These are phyloP conservation scores for Chytridiales sp. DNA, from an alignment of 371 early-diverging fungal genomes.

Conservation along the genomic window DNA sequence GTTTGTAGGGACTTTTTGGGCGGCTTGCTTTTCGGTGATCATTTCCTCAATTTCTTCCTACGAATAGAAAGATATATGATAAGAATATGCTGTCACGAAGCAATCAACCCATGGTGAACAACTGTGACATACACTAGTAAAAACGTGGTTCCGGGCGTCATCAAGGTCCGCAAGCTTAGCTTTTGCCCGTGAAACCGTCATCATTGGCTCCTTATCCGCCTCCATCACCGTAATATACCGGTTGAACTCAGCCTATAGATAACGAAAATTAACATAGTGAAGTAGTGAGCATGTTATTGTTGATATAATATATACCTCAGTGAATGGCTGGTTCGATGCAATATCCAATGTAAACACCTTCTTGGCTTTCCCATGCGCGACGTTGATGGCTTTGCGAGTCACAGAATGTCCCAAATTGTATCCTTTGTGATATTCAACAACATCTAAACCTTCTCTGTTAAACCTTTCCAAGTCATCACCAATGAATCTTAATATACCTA, in stretches of 20 bases:
- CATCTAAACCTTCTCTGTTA: constrained; percentile 2
- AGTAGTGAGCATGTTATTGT: background rate
- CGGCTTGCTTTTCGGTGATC: constrained; percentile 11
- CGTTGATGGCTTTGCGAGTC: constrained; percentile 17
- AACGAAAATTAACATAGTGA: background rate
- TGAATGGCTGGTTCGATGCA: constrained; percentile 18
- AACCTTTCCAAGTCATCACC: background rate
- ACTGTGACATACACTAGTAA: constrained; percentile 1
- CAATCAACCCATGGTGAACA: background rate
- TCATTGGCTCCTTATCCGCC: constrained; percentile 3
- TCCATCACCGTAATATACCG: constrained; percentile 16
- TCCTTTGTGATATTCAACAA: constrained; percentile 16
- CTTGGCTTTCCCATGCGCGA: constrained; percentile 16
- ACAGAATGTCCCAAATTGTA: constrained; percentile 16
- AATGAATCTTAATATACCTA: constrained; percentile 8
- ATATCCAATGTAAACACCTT: constrained; percentile 28
- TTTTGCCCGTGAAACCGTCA: background rate
- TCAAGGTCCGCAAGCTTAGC: constrained; percentile 1
- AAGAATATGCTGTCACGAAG: background rate
- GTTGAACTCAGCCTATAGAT: constrained; percentile 13
- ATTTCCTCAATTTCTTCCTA: constrained; percentile 30
- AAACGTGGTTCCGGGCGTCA: constrained; percentile 11
- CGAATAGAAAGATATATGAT: background rate
- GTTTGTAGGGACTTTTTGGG: constrained; percentile 6
- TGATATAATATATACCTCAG: constrained; percentile 6